phyloP scores from a whole-genome alignment of 768 basidiomycete species.

The Sarcodon sp. region DNA sequence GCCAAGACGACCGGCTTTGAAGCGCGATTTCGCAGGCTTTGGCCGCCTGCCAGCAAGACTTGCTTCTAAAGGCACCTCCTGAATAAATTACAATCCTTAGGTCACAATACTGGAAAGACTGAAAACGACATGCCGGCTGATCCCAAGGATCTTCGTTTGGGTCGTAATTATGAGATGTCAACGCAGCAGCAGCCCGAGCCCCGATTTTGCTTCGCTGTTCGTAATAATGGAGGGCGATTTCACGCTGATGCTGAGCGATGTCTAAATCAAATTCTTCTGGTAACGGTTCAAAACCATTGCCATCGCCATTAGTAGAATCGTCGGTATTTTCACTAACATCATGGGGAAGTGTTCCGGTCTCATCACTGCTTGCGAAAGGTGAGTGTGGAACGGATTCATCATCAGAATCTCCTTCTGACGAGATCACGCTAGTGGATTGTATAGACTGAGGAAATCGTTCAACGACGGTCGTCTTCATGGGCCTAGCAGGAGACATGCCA shows the following conservation, averaged over 20 bases:
- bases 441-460: slow-evolving; percentile 36
- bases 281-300: slow-evolving; percentile 16
- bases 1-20: slow-evolving; percentile 37
- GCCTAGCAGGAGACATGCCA: slow-evolving; percentile 19
- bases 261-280: slow-evolving; percentile 35
- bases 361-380: slow-evolving; percentile 5
- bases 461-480: slow-evolving; percentile 60
- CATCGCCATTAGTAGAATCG: not conserved
- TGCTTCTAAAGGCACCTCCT: slow-evolving; percentile 33
- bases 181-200: slow-evolving; percentile 34
- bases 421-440: slow-evolving; percentile 4
- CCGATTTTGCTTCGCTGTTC: slow-evolving; percentile 46
- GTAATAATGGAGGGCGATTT: slow-evolving; percentile 62
- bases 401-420: slow-evolving; percentile 39
- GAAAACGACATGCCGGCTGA: slow-evolving; percentile 23
- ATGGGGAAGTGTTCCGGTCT: not conserved
- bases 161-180: slow-evolving; percentile 31
- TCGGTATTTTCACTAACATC: not conserved
- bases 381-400: slow-evolving; percentile 44
- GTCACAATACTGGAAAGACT: not conserved
- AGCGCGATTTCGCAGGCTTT: slow-evolving; percentile 47
- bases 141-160: slow-evolving; percentile 28
- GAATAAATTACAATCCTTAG: slow-evolving; percentile 2
- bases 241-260: slow-evolving; percentile 55
- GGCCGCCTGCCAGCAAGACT: slow-evolving; percentile 22